Evolutionary conservation across 1,284 basidiomycete species (phyloP).

Genomic region (Naganishia sp.): DNA sequence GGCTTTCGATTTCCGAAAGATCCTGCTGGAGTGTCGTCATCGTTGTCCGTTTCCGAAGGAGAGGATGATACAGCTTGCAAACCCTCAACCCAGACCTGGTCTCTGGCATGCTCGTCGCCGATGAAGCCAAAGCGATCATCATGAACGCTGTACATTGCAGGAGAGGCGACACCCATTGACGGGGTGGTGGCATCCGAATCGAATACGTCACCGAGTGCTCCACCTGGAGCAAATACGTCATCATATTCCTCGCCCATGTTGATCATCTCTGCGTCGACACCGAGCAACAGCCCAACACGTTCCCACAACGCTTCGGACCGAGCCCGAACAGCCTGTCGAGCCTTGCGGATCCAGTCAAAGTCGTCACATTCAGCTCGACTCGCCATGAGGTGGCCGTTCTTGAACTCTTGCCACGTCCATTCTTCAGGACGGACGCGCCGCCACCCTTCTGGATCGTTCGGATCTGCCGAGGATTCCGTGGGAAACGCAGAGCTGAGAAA

Average conservation of each 20-base stretch:
- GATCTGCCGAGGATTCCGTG: constrained; percentile 15
- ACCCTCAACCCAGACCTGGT: constrained; percentile 49
- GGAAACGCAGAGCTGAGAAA: constrained; percentile 49
- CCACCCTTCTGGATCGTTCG: constrained; percentile 36
- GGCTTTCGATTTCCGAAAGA: constrained; percentile 8
- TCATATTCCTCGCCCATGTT: constrained; percentile 49
- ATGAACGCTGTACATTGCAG: constrained; percentile 9
- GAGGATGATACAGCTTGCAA: constrained; percentile 40
- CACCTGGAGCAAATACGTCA: constrained; percentile 44
- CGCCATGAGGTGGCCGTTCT: constrained; percentile 43
- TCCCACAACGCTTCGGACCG: constrained; percentile 50
- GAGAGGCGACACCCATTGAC: constrained; percentile 17
- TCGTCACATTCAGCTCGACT: constrained; percentile 45
- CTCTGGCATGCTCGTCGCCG: constrained; percentile 24
- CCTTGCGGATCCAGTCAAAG: constrained; percentile 48
- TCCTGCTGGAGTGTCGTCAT: neutral
- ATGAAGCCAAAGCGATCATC: constrained; percentile 27
- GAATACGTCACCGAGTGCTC: constrained; percentile 43
- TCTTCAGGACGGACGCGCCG: constrained; percentile 42
- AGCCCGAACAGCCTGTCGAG: constrained; percentile 45
- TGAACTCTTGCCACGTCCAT: constrained; percentile 52
- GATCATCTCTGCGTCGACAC: constrained; percentile 50
- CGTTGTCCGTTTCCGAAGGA: constrained; percentile 36
- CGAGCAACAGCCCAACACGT: constrained; percentile 49
- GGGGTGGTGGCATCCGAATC: constrained; percentile 25